Evolutionary conservation across 169 alveolate genomes (phyloP).

Genomic region (Plasmodium blacklocki): DNA sequence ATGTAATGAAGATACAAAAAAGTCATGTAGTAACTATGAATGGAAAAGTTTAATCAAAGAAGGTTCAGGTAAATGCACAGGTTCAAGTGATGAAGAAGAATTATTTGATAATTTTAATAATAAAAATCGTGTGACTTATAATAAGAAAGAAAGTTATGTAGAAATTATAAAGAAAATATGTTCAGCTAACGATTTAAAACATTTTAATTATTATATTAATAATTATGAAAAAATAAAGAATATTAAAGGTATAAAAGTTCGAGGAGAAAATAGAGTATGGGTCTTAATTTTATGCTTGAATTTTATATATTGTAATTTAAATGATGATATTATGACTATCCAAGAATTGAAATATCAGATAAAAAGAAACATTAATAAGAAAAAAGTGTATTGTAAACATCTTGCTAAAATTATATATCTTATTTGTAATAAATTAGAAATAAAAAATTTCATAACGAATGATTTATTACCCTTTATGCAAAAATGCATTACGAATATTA

Average conservation of each 20-base stretch:
- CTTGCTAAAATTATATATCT: constrained; percentile 58
- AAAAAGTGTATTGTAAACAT: constrained; percentile 56
- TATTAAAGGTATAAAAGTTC: constrained; percentile 39
- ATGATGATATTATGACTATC: constrained; percentile 65
- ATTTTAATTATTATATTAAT: constrained; percentile 42
- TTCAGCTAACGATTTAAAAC: constrained; percentile 44
- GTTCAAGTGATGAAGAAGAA: constrained; percentile 10
- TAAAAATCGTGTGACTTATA: constrained; percentile 4
- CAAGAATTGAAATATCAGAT: constrained; percentile 62
- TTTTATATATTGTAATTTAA: constrained; percentile 68
- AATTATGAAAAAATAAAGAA: constrained; percentile 73
- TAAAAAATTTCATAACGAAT: constrained; percentile 40
- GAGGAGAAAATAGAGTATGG: constrained; percentile 74
- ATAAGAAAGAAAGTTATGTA: constrained; percentile 29
- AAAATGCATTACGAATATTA: constrained; percentile 44
- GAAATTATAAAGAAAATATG: constrained; percentile 60
- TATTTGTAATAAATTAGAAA: constrained; percentile 38
- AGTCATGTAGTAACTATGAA: not conserved
- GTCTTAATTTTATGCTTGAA: constrained; percentile 56
- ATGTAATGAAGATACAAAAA: not conserved
- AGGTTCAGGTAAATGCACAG: not conserved
- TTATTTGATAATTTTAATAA: constrained; percentile 14
- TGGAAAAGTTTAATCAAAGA: not conserved
- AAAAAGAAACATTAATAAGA: constrained; percentile 45
- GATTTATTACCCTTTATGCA: constrained; percentile 61